A percentile compares a stretch with the other conserved stretches of the same genome.
These are phyloP conservation scores for Glaciozyma antarctica DNA, from an alignment of 768 basidiomycete genomes.

Conservation along the genomic window DNA sequence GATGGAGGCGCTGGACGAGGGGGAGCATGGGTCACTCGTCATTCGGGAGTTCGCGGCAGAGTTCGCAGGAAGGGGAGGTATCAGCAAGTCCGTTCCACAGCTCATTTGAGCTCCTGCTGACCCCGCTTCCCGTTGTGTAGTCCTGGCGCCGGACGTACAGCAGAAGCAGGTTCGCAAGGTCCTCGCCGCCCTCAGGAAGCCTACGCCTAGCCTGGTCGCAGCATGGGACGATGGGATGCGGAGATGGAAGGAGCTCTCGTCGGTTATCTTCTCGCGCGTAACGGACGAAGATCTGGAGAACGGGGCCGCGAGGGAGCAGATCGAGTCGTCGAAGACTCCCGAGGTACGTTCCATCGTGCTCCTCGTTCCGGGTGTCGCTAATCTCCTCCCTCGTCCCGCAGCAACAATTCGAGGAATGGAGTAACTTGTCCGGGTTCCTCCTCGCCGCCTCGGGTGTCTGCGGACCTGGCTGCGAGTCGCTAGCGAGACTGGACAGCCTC, in stretches of 20 bases:
- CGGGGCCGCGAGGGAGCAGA: not conserved
- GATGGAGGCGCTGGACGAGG: not conserved
- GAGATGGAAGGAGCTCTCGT: slow-evolving; percentile 60
- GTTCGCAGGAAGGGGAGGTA: not conserved
- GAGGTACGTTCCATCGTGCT: not conserved
- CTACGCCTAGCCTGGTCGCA: slow-evolving; percentile 59
- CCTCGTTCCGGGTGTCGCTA: not conserved
- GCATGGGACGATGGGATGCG: slow-evolving; percentile 77
- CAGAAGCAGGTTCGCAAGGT: slow-evolving; percentile 51
- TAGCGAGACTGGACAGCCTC: slow-evolving; percentile 38
- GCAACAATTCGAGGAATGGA: slow-evolving; percentile 62
- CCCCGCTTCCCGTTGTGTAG: not conserved
- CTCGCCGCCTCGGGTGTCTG: slow-evolving; percentile 64
- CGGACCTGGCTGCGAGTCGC: slow-evolving; percentile 48
- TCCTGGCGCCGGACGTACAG: not conserved
- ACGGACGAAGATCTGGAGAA: not conserved
- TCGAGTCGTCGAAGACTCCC: not conserved
- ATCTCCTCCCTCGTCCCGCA: slow-evolving; percentile 42
- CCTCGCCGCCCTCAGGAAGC: slow-evolving; percentile 54
- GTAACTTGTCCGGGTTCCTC: slow-evolving; percentile 68
- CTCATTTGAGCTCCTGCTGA: not conserved
- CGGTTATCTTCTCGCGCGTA: slow-evolving; percentile 45
- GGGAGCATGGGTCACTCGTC: not conserved
- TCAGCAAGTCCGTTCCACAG: no score
- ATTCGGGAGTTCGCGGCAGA: not conserved